A percentile compares a stretch with the other conserved stretches of the same genome.
These are phyloP conservation scores for Candida argentea DNA, from an alignment of 805 yeast genomes.

Conservation along the genomic window DNA sequence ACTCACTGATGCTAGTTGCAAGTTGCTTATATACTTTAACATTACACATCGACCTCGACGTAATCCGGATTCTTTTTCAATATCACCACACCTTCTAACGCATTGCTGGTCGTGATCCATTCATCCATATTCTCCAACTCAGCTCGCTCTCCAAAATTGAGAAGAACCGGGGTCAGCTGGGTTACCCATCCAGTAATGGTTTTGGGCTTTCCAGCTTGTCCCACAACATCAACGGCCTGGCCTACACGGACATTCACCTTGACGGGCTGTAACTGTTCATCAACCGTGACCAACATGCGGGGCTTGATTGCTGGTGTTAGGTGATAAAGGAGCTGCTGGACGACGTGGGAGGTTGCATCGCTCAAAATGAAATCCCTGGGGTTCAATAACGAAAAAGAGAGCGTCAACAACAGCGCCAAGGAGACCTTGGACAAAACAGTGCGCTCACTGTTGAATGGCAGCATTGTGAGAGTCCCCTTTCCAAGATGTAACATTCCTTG, in stretches of 20 bases:
- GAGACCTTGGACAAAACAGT: conserved; percentile 81
- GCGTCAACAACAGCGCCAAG: conserved; percentile 80
- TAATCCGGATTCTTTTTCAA: conserved; percentile 84
- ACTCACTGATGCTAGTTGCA: too few relatives aligned
- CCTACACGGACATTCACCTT: conserved; percentile 97
- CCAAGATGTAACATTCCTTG: conserved; percentile 94
- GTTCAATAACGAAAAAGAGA: conserved; percentile 72
- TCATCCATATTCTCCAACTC: conserved; percentile 88
- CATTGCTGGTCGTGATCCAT: conserved; percentile 69
- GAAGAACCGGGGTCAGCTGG: conserved; percentile 91
- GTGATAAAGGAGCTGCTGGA: conserved; percentile 76
- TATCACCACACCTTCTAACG: conserved; percentile 89
- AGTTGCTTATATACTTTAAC: conserved; percentile 1
- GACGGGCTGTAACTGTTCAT: conserved; percentile 80
- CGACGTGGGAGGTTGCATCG: conserved; percentile 37
- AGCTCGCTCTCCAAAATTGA: conserved; percentile 92
- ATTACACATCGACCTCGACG: conserved; percentile 44
- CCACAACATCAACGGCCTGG: conserved; percentile 97
- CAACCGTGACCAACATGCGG: conserved; percentile 85
- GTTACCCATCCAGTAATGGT: conserved; percentile 99
- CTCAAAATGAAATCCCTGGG: conserved; percentile 75
- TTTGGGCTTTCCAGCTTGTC: conserved; percentile 98
- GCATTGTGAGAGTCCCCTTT: conserved; percentile 86
- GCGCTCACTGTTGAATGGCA: conserved; percentile 85
- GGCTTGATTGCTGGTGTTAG: conserved; percentile 87